These are phyloP conservation scores for Backusella circina DNA, from an alignment of 192 early-diverging fungal species.

Conservation along the genomic window DNA sequence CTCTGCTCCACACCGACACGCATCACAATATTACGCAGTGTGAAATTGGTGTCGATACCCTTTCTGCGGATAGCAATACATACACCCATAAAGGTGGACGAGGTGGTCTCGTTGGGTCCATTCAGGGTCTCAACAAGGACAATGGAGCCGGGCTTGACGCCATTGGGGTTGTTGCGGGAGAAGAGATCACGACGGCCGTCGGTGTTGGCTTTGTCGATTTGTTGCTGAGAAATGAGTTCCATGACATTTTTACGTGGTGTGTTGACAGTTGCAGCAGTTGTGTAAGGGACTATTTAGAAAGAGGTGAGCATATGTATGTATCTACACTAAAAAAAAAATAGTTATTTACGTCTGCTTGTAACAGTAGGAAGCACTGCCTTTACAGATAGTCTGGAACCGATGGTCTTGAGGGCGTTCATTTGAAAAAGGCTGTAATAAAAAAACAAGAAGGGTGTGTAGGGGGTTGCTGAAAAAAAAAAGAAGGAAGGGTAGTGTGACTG, in stretches of 20 bases:
- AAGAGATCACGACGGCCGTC: slow-evolving; percentile 64
- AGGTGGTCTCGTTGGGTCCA: slow-evolving; percentile 42
- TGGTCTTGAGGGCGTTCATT: slow-evolving; percentile 15
- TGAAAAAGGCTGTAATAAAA: background rate
- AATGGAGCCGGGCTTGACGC: slow-evolving; percentile 60
- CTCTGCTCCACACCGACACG: slow-evolving; percentile 76
- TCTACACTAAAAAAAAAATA: background rate
- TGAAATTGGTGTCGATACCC: slow-evolving; percentile 74
- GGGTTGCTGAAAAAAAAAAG: background rate
- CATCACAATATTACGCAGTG: slow-evolving; percentile 71
- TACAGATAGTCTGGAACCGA: background rate
- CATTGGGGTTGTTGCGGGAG: slow-evolving; percentile 50
- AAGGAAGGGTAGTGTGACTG: background rate
- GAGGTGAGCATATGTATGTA: background rate
- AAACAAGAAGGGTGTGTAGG: background rate
- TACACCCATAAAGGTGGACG: slow-evolving; percentile 67
- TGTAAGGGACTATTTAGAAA: background rate
- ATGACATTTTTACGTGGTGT: slow-evolving; percentile 52
- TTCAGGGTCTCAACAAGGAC: slow-evolving; percentile 67
- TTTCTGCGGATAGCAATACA: slow-evolving; percentile 70
- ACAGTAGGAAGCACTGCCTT: background rate
- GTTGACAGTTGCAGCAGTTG: slow-evolving; percentile 9
- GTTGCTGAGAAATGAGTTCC: slow-evolving; percentile 61
- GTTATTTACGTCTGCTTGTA: background rate
- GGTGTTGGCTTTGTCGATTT: slow-evolving; percentile 49